phyloP scores from a whole-genome alignment of 768 basidiomycete genomes.

The Hygrophoropsis aurantiaca region DNA sequence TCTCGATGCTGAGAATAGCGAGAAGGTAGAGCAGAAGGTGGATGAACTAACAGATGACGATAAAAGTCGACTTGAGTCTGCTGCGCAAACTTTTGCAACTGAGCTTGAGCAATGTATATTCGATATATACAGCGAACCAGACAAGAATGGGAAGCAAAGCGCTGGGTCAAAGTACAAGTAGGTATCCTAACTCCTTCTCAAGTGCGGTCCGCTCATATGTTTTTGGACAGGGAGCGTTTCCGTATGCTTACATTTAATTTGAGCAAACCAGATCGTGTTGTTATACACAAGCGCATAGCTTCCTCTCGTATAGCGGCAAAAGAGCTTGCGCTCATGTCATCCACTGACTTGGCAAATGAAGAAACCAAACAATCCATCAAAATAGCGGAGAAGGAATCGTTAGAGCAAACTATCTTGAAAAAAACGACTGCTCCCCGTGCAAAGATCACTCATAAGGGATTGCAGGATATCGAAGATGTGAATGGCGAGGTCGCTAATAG shows the following conservation, averaged over 20 bases:
- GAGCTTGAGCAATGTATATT: conserved; percentile 78
- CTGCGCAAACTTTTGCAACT: conserved; percentile 62
- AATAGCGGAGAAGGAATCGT: conserved; percentile 75
- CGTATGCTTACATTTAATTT: conserved; percentile 89
- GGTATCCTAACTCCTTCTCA: conserved; percentile 21
- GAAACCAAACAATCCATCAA: conserved; percentile 82
- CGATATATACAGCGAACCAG: conserved; percentile 74
- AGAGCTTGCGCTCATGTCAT: conserved; percentile 81
- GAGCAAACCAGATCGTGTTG: conserved; percentile 75
- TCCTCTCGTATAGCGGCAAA: conserved; percentile 62
- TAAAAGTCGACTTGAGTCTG: conserved; percentile 51
- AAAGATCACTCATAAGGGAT: conserved; percentile 91
- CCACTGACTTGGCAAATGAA: conserved; percentile 86
- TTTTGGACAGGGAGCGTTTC: conserved; percentile 72
- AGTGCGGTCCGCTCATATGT: conserved; percentile 8
- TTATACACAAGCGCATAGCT: conserved; percentile 78
- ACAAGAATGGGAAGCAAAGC: conserved; percentile 62
- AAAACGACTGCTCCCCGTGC: conserved; percentile 64
- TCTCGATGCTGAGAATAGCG: conserved; percentile 23
- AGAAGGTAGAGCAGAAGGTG: conserved; percentile 41
- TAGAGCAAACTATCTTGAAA: conserved; percentile 82
- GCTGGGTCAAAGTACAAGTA: conserved; percentile 84
- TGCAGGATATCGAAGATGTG: conserved; percentile 85
- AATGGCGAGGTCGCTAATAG: conserved; percentile 54
- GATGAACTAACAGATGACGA: conserved; percentile 64